Evolutionary conservation across 2,329 filamentous ascomycete species (phyloP).

Genomic region (Botrytis elliptica): DNA sequence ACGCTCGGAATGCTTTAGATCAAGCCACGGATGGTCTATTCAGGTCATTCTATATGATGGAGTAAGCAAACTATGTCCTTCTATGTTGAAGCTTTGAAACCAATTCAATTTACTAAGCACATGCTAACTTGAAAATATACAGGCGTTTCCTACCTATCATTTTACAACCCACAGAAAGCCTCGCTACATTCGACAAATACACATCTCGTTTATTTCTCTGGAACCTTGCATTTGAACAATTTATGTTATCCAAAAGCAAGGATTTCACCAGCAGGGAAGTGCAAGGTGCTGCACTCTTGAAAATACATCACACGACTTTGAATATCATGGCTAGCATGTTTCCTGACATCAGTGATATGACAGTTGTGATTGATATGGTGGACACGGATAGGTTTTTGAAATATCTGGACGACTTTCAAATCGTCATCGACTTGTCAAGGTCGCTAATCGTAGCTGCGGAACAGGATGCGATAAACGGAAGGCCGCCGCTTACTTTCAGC

Average conservation of each 20-base stretch:
- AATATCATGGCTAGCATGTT: not conserved
- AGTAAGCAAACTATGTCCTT: not conserved
- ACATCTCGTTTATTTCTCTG: not conserved
- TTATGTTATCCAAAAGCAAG: not conserved
- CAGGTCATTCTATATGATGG: not conserved
- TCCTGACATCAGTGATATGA: not conserved
- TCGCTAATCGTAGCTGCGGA: not conserved
- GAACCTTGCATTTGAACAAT: not conserved
- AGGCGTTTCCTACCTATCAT: not conserved
- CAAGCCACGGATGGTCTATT: not conserved
- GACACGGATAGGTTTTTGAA: not conserved
- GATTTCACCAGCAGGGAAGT: not conserved
- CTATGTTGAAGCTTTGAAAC: not conserved
- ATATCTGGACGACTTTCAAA: not conserved
- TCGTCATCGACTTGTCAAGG: not conserved
- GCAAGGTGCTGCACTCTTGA: not conserved
- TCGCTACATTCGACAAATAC: not conserved
- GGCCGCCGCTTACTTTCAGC: not conserved
- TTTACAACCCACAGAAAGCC: not conserved
- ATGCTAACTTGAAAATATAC: not conserved
- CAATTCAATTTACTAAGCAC: not conserved
- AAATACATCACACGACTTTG: not conserved
- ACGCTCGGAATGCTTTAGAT: not conserved
- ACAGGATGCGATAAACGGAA: not conserved
- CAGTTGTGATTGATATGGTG: not conserved